phyloP scores from a whole-genome alignment of 140 eudicot species.

The Erigeron philadelphicus region DNA sequence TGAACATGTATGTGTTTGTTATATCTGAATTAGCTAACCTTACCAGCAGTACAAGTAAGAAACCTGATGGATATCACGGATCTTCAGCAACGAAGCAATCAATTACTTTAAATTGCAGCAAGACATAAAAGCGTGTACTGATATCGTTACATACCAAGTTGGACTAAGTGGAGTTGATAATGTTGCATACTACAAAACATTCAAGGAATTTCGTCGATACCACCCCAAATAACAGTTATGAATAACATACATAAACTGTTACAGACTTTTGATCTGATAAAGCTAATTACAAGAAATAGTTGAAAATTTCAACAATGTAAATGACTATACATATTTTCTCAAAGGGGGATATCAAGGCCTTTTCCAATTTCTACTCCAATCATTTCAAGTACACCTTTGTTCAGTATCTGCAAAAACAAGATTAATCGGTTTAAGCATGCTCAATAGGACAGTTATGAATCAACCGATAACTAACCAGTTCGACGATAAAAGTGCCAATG shows the following conservation, averaged over 20 bases:
- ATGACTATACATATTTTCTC: conserved; percentile 20
- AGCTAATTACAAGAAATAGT: conserved; percentile 9
- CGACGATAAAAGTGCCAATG: conserved; percentile 75
- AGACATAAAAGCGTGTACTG: too few relatives aligned
- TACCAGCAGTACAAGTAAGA: too few relatives aligned
- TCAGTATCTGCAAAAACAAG: conserved; percentile 49
- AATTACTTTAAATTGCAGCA: too few relatives aligned
- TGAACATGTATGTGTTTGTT: too few relatives aligned
- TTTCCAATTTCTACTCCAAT: conserved; percentile 87
- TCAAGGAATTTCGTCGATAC: too few relatives aligned
- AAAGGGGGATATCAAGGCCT: conserved; percentile 93
- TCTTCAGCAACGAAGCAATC: too few relatives aligned
- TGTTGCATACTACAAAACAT: too few relatives aligned
- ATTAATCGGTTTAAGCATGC: neutral
- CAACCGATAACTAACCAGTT: conserved; percentile 37
- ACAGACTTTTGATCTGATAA: neutral
- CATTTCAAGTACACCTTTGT: conserved; percentile 83
- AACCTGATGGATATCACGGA: too few relatives aligned
- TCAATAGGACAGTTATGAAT: neutral
- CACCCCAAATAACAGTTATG: neutral
- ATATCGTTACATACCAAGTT: too few relatives aligned
- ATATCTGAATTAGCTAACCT: too few relatives aligned
- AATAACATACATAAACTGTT: neutral
- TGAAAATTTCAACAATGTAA: conserved; percentile 16
- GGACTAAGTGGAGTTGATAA: too few relatives aligned